Evolutionary conservation across 2,329 filamentous ascomycete genomes (phyloP), one percentile per base, ranked within the genome.

Genomic region (Diaporthe sp.): DNA sequence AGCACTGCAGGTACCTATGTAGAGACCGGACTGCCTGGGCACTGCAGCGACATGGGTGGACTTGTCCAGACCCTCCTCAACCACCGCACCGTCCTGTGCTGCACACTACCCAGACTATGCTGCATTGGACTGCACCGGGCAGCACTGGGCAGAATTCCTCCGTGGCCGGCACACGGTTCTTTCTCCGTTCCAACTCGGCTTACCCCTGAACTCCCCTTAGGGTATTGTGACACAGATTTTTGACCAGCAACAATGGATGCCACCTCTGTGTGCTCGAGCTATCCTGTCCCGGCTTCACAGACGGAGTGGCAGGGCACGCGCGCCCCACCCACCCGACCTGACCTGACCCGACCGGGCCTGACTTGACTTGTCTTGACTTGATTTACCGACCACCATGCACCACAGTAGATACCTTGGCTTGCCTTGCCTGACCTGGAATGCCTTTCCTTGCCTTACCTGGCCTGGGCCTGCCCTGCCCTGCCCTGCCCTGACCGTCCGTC

Each of bases 151-250:
- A 46, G 46, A 57, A 65, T 57, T 65, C 58, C 42, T 73, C 71
- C 58, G 71, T 53, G 71, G 58, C 61, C 46, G 58, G 71, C 49
- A 70, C 34, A 55, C 65, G 65, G 46, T 42, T 65, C 58, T 73
- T 49, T 37, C 49, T 73, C 71, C 58, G 58, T 65, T 46, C 71
- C 12, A 61, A 51, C 28, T 39, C 44, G 28, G 44, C 31, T 62
- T 62, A 73, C 71, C 71, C 71, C 71, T 73, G 71, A 73, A 44
- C 57, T 28, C 46, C 34, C 62, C 31, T 49, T 37, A 62, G 37
- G 31, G 10, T 46, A 65, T n/a, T 37, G 60, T 62, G 57, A 65
- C 51, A 62, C 71, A 65, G 71, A 42, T 42, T 73, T 73, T 65
- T 65, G 51, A 55, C 71, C 58, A 62, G 58, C 71, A 73, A 72